Evolutionary conservation across 257 asterid genomes (phyloP).

Genomic region (Handroanthus guayacan): DNA sequence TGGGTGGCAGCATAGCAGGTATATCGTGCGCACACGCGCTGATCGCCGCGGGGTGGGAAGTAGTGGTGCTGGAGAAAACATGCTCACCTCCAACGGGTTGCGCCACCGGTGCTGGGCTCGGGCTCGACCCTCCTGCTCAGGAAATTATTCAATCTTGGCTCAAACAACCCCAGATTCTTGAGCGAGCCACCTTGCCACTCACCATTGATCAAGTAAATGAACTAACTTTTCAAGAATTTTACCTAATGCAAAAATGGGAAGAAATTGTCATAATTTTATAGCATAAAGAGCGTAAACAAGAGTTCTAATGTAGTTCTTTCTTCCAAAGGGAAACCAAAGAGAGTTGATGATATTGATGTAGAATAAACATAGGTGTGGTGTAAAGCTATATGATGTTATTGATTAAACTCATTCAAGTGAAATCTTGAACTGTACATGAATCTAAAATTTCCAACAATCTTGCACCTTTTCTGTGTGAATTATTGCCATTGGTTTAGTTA

Average conservation of each 20-base stretch:
- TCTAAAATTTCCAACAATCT: background rate
- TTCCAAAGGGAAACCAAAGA: background rate
- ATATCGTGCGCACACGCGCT: conserved; percentile 78
- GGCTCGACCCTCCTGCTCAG: conserved; percentile 65
- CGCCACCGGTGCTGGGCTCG: conserved; percentile 90
- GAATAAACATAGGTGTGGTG: background rate
- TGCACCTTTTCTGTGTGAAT: background rate
- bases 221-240: background rate
- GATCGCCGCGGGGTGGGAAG: conserved; percentile 77
- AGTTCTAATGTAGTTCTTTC: background rate
- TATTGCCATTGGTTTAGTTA: background rate
- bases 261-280: background rate
- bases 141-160: conserved; percentile 64
- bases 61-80: conserved; percentile 84
- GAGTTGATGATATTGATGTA: background rate
- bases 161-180: conserved; percentile 54
- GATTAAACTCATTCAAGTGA: background rate
- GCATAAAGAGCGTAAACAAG: background rate
- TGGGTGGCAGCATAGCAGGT: conserved; percentile 92
- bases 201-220: conserved; percentile 70
- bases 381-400: background rate
- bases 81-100: conserved; percentile 68
- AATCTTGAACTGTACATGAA: background rate
- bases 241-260: background rate
- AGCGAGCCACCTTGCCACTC: conserved; percentile 65